Conservation (phyloP, 495 filamentous ascomycete genomes). For the Aspergillus steynii region DNA sequence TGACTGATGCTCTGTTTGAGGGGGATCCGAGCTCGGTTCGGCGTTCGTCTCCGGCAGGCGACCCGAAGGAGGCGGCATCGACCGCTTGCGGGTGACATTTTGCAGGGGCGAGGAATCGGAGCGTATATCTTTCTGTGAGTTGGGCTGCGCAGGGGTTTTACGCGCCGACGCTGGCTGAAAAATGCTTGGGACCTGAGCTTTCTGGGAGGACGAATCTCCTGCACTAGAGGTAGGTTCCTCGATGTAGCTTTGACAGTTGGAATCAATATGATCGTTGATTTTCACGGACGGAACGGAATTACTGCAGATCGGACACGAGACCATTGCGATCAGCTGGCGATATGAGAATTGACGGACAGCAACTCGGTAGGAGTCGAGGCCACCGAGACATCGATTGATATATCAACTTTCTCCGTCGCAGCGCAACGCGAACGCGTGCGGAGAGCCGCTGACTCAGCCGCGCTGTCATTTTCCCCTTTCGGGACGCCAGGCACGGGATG, state of each 20-base stretch:
- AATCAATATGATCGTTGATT: slow-evolving; percentile 94
- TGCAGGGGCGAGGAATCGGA: slow-evolving; percentile 27
- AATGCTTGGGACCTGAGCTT: slow-evolving; percentile 63
- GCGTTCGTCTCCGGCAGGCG: slow-evolving; percentile 17
- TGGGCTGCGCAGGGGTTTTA: slow-evolving; percentile 34
- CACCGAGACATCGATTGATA: not conserved
- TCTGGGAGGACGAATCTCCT: slow-evolving; percentile 45
- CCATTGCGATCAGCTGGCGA: slow-evolving; percentile 49
- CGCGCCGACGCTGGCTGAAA: slow-evolving; percentile 71
- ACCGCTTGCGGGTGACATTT: slow-evolving; percentile 38
- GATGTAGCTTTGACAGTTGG: slow-evolving; percentile 67
- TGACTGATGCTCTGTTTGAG: slow-evolving; percentile 34
- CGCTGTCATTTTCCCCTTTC: not conserved
- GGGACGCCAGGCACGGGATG: not conserved
- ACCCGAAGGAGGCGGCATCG: slow-evolving; percentile 28
- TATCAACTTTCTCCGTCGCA: not conserved
- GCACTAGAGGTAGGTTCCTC: slow-evolving; percentile 42
- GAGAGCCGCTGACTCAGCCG: not conserved
- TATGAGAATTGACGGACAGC: not conserved
- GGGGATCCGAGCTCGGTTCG: slow-evolving; percentile 20
- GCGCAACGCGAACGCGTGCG: not conserved
- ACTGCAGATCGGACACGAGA: slow-evolving; percentile 84
- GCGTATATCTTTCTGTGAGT: slow-evolving; percentile 22
- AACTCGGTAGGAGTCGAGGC: slow-evolving; percentile 10
- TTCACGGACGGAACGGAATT: slow-evolving; percentile 69